Percentiles rank a stretch among this genome's conserved stretches.
Evolutionary conservation across 192 early-diverging fungal species (phyloP).

Genomic region (Coemansia sp.): DNA sequence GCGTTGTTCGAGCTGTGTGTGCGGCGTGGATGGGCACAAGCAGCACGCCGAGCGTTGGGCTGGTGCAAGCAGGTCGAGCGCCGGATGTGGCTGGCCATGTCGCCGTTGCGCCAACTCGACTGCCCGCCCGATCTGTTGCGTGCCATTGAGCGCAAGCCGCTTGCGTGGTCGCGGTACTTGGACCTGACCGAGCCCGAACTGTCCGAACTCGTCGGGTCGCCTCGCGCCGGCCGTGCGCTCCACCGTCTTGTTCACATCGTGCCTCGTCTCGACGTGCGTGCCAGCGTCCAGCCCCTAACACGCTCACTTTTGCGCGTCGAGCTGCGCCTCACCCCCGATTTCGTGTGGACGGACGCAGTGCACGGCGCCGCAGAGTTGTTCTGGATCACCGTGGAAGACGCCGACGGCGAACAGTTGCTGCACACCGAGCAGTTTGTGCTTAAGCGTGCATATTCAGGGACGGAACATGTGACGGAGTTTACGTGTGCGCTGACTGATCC

Average conservation of each 20-base stretch:
- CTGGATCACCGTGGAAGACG: constrained; percentile 95
- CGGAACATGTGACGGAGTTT: constrained; percentile 82
- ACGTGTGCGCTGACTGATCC: constrained; percentile 90
- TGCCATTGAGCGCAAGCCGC: constrained; percentile 87
- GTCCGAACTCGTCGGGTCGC: constrained; percentile 83
- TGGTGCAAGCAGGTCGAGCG: constrained; percentile 97
- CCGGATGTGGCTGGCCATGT: constrained; percentile 93
- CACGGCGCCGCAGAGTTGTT: constrained; percentile 84
- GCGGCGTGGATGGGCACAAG: constrained; percentile 89
- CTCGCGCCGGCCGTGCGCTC: constrained; percentile 85
- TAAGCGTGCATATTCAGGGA: constrained; percentile 68
- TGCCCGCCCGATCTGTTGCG: constrained; percentile 76
- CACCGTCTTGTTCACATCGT: constrained; percentile 91
- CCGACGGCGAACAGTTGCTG: constrained; percentile 83
- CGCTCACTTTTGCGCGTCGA: constrained; percentile 87
- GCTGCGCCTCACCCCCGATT: constrained; percentile 90
- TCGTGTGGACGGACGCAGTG: constrained; percentile 87
- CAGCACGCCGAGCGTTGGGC: constrained; percentile 83
- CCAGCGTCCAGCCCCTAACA: constrained; percentile 91
- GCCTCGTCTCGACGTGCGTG: constrained; percentile 85
- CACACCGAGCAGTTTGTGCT: constrained; percentile 91
- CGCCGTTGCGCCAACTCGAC: constrained; percentile 88
- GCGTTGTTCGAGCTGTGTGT: constrained; percentile 97
- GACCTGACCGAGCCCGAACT: constrained; percentile 90
- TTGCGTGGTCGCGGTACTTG: constrained; percentile 92